A percentile compares a stretch with the other conserved stretches of the same genome.
Evolutionary conservation across 2,329 filamentous ascomycete genomes (phyloP).

Genomic region (Dactylellina sp.): DNA sequence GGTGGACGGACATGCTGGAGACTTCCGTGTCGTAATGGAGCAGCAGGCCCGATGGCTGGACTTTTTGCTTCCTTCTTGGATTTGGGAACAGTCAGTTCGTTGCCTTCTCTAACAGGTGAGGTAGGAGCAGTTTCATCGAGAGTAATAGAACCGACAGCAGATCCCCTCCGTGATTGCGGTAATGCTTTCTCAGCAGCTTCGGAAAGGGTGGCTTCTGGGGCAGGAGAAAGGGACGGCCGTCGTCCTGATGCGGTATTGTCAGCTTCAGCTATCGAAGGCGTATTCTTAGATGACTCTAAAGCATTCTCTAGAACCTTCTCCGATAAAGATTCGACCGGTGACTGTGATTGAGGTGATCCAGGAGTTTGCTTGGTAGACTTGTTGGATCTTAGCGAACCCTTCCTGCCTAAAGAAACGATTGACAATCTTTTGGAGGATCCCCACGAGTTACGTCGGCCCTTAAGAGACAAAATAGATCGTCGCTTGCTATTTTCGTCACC

Average conservation of each 20-base stretch:
- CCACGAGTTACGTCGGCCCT: constrained; percentile 45
- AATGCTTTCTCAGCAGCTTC: constrained; percentile 18
- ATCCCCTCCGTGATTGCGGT: constrained; percentile 16
- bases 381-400: constrained; percentile 45
- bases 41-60: constrained; percentile 42
- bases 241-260: constrained; percentile 4
- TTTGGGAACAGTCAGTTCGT: constrained; percentile 9
- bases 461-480: constrained; percentile 30
- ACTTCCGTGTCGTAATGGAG: constrained; percentile 49
- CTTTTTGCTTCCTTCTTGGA: constrained; percentile 42
- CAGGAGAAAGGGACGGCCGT: constrained; percentile 15
- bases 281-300: not conserved
- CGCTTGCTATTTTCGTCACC: constrained; percentile 40
- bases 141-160: constrained; percentile 17
- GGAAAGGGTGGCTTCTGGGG: not conserved
- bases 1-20: constrained; percentile 49
- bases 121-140: constrained; percentile 20
- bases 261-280: constrained; percentile 13
- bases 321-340: constrained; percentile 12
- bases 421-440: constrained; percentile 39
- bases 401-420: constrained; percentile 39
- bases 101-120: constrained; percentile 3
- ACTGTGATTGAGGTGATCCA: constrained; percentile 18
- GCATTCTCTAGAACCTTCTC: constrained; percentile 7
- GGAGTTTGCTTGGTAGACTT: constrained; percentile 29